A percentile compares a stretch with the other conserved stretches of the same genome.
These are phyloP conservation scores for Ogataea nonfermentans DNA, from an alignment of 805 yeast species.

Conservation along the genomic window DNA sequence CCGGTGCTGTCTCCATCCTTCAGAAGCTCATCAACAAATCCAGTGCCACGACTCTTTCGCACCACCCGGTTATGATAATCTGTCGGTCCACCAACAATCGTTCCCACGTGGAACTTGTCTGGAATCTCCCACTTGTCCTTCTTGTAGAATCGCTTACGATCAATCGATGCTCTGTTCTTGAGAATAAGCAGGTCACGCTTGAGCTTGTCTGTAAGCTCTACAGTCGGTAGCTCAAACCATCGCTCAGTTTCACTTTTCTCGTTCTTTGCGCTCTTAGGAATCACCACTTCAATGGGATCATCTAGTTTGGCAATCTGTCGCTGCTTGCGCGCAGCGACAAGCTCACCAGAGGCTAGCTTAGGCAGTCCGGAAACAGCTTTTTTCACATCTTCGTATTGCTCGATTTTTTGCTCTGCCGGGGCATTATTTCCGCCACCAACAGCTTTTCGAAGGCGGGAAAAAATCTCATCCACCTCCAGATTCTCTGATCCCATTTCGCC, in stretches of 20 bases:
- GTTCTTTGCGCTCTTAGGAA: conserved; percentile 23
- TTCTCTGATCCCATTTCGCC: conserved; percentile 5
- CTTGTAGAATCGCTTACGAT: conserved; percentile 93
- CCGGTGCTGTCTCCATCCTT: conserved; percentile 64
- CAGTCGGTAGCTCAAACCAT: conserved; percentile 82
- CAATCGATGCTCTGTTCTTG: conserved; percentile 85
- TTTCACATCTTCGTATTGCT: conserved; percentile 29
- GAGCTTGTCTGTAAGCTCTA: conserved; percentile 66
- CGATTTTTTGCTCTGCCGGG: conserved; percentile 24
- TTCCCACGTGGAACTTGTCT: conserved; percentile 78
- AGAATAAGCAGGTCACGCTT: conserved; percentile 77
- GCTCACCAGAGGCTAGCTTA: conserved; percentile 34
- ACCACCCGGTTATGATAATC: conserved; percentile 74
- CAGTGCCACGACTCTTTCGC: conserved; percentile 69
- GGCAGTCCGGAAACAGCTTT: conserved; percentile 34
- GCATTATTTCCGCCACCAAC: conserved; percentile 1
- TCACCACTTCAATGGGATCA: conserved; percentile 42
- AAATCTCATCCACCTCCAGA: conserved; percentile 35
- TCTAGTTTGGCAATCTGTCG: conserved; percentile 27
- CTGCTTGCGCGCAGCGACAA: conserved; percentile 16
- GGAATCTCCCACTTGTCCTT: conserved; percentile 66
- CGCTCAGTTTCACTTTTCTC: conserved; percentile 46
- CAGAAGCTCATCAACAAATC: conserved; percentile 80
- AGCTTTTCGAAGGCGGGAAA: conserved; percentile 27
- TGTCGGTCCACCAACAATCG: conserved; percentile 76